A percentile compares a stretch with the other conserved stretches of the same genome.
Conservation (phyloP, 129 eudicot genomes). For the Helianthus tuberosus region DNA sequence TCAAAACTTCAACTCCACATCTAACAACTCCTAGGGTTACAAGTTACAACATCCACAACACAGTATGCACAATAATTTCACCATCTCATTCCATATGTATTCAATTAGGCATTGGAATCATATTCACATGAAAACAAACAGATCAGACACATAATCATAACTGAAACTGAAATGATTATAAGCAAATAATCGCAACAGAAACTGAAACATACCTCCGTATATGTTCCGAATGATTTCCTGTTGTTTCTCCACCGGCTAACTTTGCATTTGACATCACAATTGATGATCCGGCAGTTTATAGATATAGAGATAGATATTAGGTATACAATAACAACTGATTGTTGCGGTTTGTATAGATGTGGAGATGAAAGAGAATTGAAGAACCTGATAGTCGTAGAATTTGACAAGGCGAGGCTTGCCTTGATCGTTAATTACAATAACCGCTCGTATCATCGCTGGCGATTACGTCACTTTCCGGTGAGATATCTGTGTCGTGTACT, state of each 20-base stretch:
- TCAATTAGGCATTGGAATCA: constrained; percentile 7
- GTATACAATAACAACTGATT: not conserved
- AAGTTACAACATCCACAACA: constrained; percentile 17
- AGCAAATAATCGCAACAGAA: constrained; percentile 16
- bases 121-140: constrained; percentile 4
- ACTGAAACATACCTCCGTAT: constrained; percentile 49
- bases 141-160: constrained; percentile 16
- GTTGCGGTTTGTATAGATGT: not conserved
- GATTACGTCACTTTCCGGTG: constrained; percentile 30
- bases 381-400: constrained; percentile 77
- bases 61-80: not conserved
- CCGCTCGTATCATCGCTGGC: constrained; percentile 71
- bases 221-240: constrained; percentile 80
- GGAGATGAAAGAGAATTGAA: not conserved
- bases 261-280: constrained; percentile 26
- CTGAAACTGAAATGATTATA: not conserved
- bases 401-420: constrained; percentile 93
- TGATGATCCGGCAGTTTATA: constrained; percentile 23
- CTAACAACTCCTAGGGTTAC: constrained; percentile 29
- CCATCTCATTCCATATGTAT: not conserved
- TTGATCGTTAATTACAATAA: constrained; percentile 78
- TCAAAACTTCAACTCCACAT: not conserved
- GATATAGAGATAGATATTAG: not conserved
- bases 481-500: not conserved
- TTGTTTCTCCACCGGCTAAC: constrained; percentile 89